Conservation (phyloP, 257 asterid species). For the Ballota nigra region DNA sequence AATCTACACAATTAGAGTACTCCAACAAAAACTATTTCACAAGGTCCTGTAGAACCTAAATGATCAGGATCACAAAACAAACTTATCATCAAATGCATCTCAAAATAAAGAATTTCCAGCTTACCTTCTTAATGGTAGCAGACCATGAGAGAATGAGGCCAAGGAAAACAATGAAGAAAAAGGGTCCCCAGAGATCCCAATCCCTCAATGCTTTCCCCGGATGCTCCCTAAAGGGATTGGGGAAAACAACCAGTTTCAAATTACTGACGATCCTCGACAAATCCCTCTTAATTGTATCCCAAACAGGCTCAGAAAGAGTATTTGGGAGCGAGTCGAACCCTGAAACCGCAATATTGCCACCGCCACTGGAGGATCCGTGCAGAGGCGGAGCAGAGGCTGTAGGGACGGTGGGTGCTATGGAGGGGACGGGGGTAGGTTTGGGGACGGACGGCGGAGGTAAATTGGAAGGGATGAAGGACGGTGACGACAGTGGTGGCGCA, state of each 20-base stretch:
- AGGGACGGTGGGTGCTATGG: constrained; percentile 31
- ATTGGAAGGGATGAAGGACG: constrained; percentile 58
- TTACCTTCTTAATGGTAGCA: constrained; percentile 91
- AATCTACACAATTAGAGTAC: background rate
- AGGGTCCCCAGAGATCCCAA: constrained; percentile 99
- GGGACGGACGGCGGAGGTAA: constrained; percentile 44
- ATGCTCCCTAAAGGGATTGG: constrained; percentile 89
- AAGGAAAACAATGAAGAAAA: constrained; percentile 93
- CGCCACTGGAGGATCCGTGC: constrained; percentile 30
- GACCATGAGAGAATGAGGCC: constrained; percentile 97
- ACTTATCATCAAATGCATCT: background rate
- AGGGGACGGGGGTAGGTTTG: constrained; percentile 35
- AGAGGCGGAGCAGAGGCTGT: constrained; percentile 30
- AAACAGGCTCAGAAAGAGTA: constrained; percentile 89
- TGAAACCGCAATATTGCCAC: constrained; percentile 31
- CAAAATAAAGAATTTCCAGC: background rate
- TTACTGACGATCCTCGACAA: constrained; percentile 81
- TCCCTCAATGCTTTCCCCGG: constrained; percentile 95
- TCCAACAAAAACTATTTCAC: background rate
- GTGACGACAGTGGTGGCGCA: constrained; percentile 35
- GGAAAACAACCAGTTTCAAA: constrained; percentile 91
- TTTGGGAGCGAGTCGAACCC: constrained; percentile 76
- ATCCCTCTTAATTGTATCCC: constrained; percentile 94
- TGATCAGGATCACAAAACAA: background rate
- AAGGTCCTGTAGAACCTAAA: background rate